phyloP scores from a whole-genome alignment of 768 basidiomycete genomes.

The Leccinum incarnatum region DNA sequence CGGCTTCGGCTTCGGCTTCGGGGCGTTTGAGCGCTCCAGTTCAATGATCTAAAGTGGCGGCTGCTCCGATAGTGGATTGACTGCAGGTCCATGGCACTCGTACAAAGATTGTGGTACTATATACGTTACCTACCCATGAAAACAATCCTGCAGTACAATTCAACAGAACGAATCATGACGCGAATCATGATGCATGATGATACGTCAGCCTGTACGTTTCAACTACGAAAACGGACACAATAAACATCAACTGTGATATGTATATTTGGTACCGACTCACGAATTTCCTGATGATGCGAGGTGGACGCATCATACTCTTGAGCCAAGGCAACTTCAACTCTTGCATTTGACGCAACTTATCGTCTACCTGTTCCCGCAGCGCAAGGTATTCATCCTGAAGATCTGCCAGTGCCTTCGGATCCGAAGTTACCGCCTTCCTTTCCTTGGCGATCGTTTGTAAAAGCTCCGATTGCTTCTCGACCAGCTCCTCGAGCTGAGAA shows the following conservation, averaged over 20 bases:
- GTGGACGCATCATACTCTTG: neutral
- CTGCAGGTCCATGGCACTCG: too few relatives aligned
- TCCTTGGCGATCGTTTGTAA: neutral
- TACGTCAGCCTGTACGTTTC: neutral
- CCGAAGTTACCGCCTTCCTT: neutral
- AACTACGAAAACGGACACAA: neutral
- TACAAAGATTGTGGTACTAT: too few relatives aligned
- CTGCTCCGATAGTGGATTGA: too few relatives aligned
- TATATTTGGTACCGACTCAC: neutral
- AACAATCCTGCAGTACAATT: too few relatives aligned
- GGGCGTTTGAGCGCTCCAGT: too few relatives aligned
- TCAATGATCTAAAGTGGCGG: too few relatives aligned
- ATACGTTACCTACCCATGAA: too few relatives aligned
- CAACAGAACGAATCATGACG: too few relatives aligned
- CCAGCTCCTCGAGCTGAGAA: neutral
- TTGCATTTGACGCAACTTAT: neutral
- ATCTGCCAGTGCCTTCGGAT: neutral
- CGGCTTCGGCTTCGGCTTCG: too few relatives aligned
- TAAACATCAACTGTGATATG: neutral
- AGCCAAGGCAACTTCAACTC: neutral
- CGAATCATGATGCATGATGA: too few relatives aligned
- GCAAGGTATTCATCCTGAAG: neutral
- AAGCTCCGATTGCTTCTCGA: neutral
- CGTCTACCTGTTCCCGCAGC: neutral
- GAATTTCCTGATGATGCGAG: too few relatives aligned